Evolutionary conservation across 148 eudicot species (phyloP), one percentile per base, ranked within the genome.

Genomic region (Pharnaceum exiguum): DNA sequence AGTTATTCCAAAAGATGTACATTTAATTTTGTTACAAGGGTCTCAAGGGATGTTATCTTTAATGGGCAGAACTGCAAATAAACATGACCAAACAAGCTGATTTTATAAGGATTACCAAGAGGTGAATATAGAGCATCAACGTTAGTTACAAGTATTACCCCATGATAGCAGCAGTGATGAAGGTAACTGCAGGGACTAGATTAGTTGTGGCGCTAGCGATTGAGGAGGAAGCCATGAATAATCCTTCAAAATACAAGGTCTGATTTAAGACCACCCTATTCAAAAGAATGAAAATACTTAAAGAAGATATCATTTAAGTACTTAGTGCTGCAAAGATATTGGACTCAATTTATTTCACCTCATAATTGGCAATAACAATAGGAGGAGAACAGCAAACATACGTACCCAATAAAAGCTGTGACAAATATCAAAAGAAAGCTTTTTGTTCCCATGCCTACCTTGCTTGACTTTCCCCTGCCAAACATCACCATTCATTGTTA

Each of bases 171-270:
- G 96, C 84, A 15, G 74, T 43, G 38, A 82, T 33, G 68, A 88
- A 88, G 37, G 96, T 88, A 49, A 88, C 35, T 17, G 86, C 96
- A 1, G 96, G 91, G 42, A 73, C 62, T 21, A 88, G 63, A 68
- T 88, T 88, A 35, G 46, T 31, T 63, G 73, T 66, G 32, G 91
- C 84, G 60, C 74, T 82, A 69, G 71, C 96, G 10, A 70, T 70
- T 2, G 91, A 72, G 1, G 96, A 79, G 7, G 88, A 66, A 46
- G 96, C 80, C 8, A 82, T 30, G 63, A 63, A 79, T 35, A 88
- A 33, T n/a, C 96, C 96, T 67, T 84, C 74, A 26, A 63, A 79
- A 46, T 71, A 77, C 8, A 88, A 51, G 46, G 67, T 79, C 66
- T 84, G 91, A 62, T 74, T 77, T 19, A 81, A 19, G 10, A 82